Evolutionary conservation across 495 filamentous ascomycete genomes (phyloP), one percentile per base, ranked within the genome.

Genomic region (Hypoxylon fuscum): DNA sequence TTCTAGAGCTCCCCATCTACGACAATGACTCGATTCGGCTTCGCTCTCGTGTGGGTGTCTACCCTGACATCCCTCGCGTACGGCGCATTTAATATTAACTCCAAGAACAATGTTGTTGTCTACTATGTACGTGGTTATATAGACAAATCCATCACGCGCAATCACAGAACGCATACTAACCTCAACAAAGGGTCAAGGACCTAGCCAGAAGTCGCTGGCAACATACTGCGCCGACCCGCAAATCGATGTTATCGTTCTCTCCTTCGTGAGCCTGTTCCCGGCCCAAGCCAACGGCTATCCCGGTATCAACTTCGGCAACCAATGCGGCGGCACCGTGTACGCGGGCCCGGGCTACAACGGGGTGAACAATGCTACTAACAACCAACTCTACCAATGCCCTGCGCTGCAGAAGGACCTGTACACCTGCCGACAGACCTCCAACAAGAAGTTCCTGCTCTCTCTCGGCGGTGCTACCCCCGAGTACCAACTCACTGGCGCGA

Each of bases 211-310:
- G 7, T 42, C 78, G 18, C 79, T 92, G 1, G 65, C 70, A 20
- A 75, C 81, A 31, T 86, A 86, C 63, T 91, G 88, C 72, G 65
- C 81, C 18, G 78, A 88, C 35, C 68, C 80, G 0, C 76, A 72
- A 8, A 75, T 88, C 52, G 89, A 91, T 63, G 84, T 92, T 42
- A 86, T 92, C 66, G 82, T 84, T 43, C 60, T 91, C 23, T 87
- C 77, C 0, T 92, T 91, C 68, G 75, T 91, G 31, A 82, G 88
- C 58, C 53, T 74, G 4, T 91, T 89, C 65, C 88, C 89, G 0
- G 74, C 80, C 12, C 78, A 85, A 46, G 72, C 65, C 7, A 72
- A 77, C 40, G 83, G 81, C 18, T 85, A 80, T 53, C 85, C 87
- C 7, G 83, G 79, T 3, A 80, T 80, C 29, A 88, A 89, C 71